These are phyloP conservation scores for Phytopythium boreale DNA, from an alignment of 352 stramenopile genomes.

Conservation along the genomic window DNA sequence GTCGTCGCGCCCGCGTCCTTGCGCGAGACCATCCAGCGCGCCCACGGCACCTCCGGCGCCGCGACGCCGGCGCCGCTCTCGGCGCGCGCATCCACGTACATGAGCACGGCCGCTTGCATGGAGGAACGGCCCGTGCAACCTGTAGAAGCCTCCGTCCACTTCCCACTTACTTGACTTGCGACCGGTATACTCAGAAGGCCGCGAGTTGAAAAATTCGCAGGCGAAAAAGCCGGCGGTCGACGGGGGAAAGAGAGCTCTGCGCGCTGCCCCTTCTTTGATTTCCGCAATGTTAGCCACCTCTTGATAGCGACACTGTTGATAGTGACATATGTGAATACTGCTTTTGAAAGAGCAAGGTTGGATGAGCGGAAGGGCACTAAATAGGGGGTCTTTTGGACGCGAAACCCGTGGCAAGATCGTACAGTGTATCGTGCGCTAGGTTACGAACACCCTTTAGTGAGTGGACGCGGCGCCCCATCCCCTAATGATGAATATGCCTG, in stretches of 20 bases:
- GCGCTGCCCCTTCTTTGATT: not conserved
- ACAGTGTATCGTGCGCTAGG: not conserved
- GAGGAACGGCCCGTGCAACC: not conserved
- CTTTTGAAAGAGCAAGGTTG: too few species aligned
- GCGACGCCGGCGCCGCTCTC: not conserved
- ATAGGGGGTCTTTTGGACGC: not conserved
- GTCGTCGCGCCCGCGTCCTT: not conserved
- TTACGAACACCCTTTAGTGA: not conserved
- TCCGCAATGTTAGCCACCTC: not conserved
- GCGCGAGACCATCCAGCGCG: not conserved
- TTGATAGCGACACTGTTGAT: not conserved
- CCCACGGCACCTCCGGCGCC: not conserved
- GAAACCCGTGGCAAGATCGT: not conserved
- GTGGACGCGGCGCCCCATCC: not conserved
- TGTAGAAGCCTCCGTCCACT: too few species aligned
- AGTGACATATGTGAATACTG: too few species aligned
- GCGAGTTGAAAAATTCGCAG: not conserved
- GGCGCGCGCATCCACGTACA: conserved; percentile 1
- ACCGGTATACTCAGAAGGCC: not conserved
- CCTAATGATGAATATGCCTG: not conserved
- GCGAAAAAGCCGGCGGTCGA: not conserved
- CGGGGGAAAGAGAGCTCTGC: too few species aligned
- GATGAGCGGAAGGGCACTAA: too few species aligned
- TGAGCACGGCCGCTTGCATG: conserved; percentile 7
- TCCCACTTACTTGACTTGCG: not conserved